Base-by-base conservation (phyloP, 805 yeast genomes). In the Metschnikowia henanensis region DNA sequence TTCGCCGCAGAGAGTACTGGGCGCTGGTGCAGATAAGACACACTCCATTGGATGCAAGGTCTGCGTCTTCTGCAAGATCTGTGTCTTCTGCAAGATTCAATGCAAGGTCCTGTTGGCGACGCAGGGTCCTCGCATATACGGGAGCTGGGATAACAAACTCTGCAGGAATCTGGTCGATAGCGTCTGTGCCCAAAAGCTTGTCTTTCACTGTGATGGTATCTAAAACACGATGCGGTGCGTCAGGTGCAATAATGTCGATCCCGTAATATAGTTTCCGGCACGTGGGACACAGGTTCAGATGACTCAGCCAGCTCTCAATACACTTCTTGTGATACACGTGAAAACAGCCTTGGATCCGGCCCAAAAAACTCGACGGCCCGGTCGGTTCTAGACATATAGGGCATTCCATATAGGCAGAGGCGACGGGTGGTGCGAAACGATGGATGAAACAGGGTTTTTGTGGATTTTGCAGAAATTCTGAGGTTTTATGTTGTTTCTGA, bases 271-370 rank as follows among this genome's bases (percentile, higher is more conserved):
- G 64, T 23, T 68, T 54, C 17, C 87, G 75, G 54, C 87, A 81
- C 5, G 81, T 75, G 2, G 87, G 87, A 55, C 87, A 81, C 41
- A 75, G 69, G 56, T 77, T 79, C 19, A 84, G 77, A 30, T 76
- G 70, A 30, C 67, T 60, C 17, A 76, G 61, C 91, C 91, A 84
- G 22, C 71, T 68, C 28, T 68, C 52, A 29, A 84, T 71, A 52
- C 91, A 84, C 13, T 64, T 53, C 3, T 73, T 65, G 58, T 84
- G 91, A 54, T 79, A 83, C 41, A 53, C 55, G 58, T 83, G 87
- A 28, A 62, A 59, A 57, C 87, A 83, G 8, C 45, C 45, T 10
- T 47, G 50, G 26, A 67, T 52, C 3, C 55, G 45, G 4, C 71
- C 73, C 16, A 64, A 41, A 10, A 34, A 31, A 17, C 53, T 52